Base-by-base conservation (phyloP, 1,284 basidiomycete species). In the Microbotryum scabiosae region DNA sequence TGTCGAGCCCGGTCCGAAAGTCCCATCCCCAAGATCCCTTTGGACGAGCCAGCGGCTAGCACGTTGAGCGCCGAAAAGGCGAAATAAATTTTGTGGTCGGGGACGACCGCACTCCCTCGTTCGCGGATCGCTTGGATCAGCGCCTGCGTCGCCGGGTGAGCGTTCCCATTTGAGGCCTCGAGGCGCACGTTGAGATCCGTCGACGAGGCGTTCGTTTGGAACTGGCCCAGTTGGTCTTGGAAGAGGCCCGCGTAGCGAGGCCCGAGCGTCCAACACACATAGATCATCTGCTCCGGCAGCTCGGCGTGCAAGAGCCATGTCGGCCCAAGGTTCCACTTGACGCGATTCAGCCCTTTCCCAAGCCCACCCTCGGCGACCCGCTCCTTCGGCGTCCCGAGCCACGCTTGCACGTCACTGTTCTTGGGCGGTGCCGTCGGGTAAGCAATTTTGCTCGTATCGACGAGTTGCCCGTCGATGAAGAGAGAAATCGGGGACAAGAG, bases 171-270 rank as follows among this genome's bases (percentile, higher is more conserved):
- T 6, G 44, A 43, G 57, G 10, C 16, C 28, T 60, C 56, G 16
- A 62, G 51, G 23, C 56, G 51, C n/a, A 62, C 18, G 32, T 62
- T 62, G 30, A 60, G 25, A 12, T 55, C 28, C 18, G 61, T 56
- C 8, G 61, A 59, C 3, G 57, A 36, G 32, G 51, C 23, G 54
- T 61, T 60, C 23, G 59, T 61, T 25, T 89, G 76, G 71, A 88
- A 88, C 48, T 81, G 83, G 61, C 82, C 77, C 28, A 88, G 78
- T 4, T 76, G 71, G 68, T 82, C 75, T 80, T 87, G 87, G 72
- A 88, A 87, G 43, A 82, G 82, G 30, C 82, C 84, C 2, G 77
- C 77, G 64, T 90, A 89, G 43, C 84, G 81, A 4, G 86, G 85
- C 2, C 86, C 85, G 14, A 90, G 80, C 14, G 43, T 51, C 21